phyloP scores from a whole-genome alignment of 2,329 filamentous ascomycete genomes.

The Pseudopyricularia cyperi region DNA sequence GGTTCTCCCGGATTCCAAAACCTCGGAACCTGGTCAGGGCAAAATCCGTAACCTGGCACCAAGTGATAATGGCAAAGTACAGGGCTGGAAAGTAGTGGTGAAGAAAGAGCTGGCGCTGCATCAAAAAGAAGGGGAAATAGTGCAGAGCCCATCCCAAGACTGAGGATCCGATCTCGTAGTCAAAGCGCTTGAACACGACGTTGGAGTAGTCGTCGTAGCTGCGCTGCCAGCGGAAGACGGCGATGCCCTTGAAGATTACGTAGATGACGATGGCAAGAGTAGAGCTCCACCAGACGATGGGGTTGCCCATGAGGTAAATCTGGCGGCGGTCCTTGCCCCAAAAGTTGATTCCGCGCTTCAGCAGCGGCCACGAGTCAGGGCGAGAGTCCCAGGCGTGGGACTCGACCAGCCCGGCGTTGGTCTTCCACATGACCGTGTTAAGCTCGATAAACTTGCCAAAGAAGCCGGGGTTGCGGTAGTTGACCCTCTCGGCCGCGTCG shows the following conservation, averaged over 20 bases:
- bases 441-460: slow-evolving; percentile 97
- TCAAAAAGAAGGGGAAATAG: slow-evolving; percentile 97
- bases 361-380: slow-evolving; percentile 81
- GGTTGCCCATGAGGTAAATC: slow-evolving; percentile 93
- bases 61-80: slow-evolving; percentile 82
- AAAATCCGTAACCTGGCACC: slow-evolving; percentile 86
- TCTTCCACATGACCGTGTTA: slow-evolving; percentile 97
- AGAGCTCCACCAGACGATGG: slow-evolving; percentile 86
- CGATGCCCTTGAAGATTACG: slow-evolving; percentile 71
- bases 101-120: slow-evolving; percentile 95
- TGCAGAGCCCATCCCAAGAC: slow-evolving; percentile 94
- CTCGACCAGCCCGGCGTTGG: slow-evolving; percentile 90
- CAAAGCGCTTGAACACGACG: slow-evolving; percentile 84
- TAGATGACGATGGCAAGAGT: slow-evolving; percentile 68
- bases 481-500: slow-evolving; percentile 75
- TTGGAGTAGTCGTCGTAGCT: slow-evolving; percentile 77
- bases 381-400: slow-evolving; percentile 98
- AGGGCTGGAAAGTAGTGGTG: slow-evolving; percentile 98
- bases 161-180: slow-evolving; percentile 86
- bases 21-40: slow-evolving; percentile 57
- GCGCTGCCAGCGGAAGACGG: slow-evolving; percentile 87
- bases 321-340: slow-evolving; percentile 92
- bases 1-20: slow-evolving; percentile 55
- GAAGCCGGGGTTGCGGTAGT: slow-evolving; percentile 90
- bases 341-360: slow-evolving; percentile 95